A percentile compares a stretch with the other conserved stretches of the same genome.
These are phyloP conservation scores for Magnolia sinica DNA, from an alignment of 164 flowering plant species.

Conservation along the genomic window DNA sequence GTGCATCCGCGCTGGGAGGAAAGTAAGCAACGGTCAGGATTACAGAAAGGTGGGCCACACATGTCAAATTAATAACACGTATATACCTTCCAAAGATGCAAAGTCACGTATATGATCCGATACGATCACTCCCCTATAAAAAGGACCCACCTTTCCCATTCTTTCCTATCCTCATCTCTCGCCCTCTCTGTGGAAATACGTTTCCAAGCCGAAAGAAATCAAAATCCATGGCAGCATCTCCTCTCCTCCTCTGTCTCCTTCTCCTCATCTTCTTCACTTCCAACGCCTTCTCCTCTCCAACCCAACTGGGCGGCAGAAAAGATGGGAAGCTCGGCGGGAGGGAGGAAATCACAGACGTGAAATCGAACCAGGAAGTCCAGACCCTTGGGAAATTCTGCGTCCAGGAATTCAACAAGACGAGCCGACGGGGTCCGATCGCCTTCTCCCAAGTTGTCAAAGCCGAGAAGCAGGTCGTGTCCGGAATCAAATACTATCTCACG, in stretches of 20 bases:
- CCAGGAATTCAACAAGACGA: slow-evolving; percentile 43
- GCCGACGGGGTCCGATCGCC: not conserved
- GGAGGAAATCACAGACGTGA: slow-evolving; percentile 37
- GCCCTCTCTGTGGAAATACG: too few relatives aligned
- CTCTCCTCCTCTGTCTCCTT: not conserved
- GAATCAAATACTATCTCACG: slow-evolving; percentile 51
- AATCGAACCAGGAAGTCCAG: slow-evolving; percentile 56
- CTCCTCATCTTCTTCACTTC: not conserved
- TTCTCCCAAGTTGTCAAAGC: slow-evolving; percentile 52
- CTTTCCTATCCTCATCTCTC: too few relatives aligned
- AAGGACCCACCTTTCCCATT: too few relatives aligned
- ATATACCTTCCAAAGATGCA: too few relatives aligned
- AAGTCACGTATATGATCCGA: too few relatives aligned
- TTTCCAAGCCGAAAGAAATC: too few relatives aligned
- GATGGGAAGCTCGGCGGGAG: slow-evolving; percentile 40
- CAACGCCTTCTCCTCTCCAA: not conserved
- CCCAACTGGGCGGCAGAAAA: slow-evolving; percentile 3
- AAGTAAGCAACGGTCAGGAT: too few relatives aligned
- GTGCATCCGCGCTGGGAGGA: too few relatives aligned
- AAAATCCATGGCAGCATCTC: not conserved
- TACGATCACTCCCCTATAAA: too few relatives aligned
- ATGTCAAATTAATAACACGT: too few relatives aligned
- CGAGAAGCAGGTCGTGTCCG: slow-evolving; percentile 58
- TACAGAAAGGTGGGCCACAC: too few relatives aligned
- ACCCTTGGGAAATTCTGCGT: slow-evolving; percentile 63